These are phyloP conservation scores for Durusdinium trenchii DNA, from an alignment of 73 alveolate species.

Conservation along the genomic window DNA sequence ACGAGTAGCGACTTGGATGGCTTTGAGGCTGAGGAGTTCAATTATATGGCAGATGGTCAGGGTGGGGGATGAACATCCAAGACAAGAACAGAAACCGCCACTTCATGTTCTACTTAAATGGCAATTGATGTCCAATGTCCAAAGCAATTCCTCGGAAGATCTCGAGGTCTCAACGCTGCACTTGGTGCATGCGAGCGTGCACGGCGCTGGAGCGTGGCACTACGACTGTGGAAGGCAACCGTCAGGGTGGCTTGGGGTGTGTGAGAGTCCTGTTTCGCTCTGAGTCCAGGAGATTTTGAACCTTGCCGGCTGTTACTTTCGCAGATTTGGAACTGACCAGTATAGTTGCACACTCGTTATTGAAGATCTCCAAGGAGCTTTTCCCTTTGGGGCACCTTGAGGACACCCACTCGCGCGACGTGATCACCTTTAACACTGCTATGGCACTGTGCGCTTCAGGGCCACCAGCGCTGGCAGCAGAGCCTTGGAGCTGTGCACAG, in stretches of 20 bases:
- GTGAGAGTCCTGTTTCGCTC: neutral
- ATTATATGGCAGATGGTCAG: neutral
- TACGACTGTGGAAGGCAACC: slow-evolving; percentile 33
- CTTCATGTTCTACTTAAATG: neutral
- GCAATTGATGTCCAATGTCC: neutral
- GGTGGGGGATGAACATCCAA: neutral
- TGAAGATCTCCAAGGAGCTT: too few relatives aligned
- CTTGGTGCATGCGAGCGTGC: slow-evolving; percentile 67
- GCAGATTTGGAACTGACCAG: neutral
- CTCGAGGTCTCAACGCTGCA: slow-evolving; percentile 30
- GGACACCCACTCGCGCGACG: slow-evolving; percentile 21
- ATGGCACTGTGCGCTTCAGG: slow-evolving; percentile 13
- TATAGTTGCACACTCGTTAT: too few relatives aligned
- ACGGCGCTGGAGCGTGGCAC: slow-evolving; percentile 31
- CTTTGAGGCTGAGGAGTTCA: neutral
- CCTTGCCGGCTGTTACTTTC: neutral
- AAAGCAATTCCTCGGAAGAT: too few relatives aligned
- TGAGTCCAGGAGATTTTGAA: neutral
- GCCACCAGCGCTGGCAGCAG: slow-evolving; percentile 22
- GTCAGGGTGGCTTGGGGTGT: neutral
- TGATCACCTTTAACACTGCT: slow-evolving; percentile 35
- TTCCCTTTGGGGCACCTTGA: neutral
- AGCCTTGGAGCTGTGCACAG: neutral
- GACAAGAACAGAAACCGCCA: too few relatives aligned
- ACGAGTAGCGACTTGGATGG: neutral